Conservation (phyloP, 1,284 basidiomycete genomes). For the Sporisorium reilianum region DNA sequence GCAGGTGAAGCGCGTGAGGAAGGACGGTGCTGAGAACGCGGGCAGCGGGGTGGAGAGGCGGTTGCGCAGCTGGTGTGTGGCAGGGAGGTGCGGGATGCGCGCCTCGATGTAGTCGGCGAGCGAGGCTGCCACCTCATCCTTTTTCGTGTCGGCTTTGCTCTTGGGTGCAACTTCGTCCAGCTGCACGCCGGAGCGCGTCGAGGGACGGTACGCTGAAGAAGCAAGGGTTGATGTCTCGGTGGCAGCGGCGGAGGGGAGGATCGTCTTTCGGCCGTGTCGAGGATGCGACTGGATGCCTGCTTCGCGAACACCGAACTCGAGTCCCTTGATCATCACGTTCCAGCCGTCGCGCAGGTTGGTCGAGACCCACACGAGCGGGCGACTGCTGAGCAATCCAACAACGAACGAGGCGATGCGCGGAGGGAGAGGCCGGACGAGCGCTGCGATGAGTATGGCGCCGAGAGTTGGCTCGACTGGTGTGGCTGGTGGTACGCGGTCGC, state of each 20-base stretch:
- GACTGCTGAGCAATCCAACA: slow-evolving; percentile 8
- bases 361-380: slow-evolving; percentile 37
- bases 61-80: slow-evolving; percentile 17
- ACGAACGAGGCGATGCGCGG: slow-evolving; percentile 22
- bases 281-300: slow-evolving; percentile 25
- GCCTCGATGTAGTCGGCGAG: slow-evolving; percentile 26
- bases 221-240: not conserved
- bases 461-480: slow-evolving; percentile 20
- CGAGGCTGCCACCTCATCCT: slow-evolving; percentile 18
- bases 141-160: slow-evolving; percentile 15
- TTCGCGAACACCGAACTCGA: slow-evolving; percentile 37
- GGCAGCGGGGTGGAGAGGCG: slow-evolving; percentile 5
- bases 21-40: not conserved
- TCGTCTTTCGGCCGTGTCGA: slow-evolving; percentile 6
- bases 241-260: not conserved
- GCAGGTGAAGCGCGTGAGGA: slow-evolving; percentile 12
- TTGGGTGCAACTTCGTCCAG: slow-evolving; percentile 23
- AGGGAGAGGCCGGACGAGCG: slow-evolving; percentile 31
- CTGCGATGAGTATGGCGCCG: slow-evolving; percentile 27
- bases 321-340: slow-evolving; percentile 46
- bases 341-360: slow-evolving; percentile 45
- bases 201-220: not conserved
- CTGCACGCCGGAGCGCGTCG: not conserved
- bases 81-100: slow-evolving; percentile 8
- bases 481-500: slow-evolving; percentile 22